Base-by-base conservation (phyloP, 2,329 filamentous ascomycete genomes). In the Nemania bipapillata region DNA sequence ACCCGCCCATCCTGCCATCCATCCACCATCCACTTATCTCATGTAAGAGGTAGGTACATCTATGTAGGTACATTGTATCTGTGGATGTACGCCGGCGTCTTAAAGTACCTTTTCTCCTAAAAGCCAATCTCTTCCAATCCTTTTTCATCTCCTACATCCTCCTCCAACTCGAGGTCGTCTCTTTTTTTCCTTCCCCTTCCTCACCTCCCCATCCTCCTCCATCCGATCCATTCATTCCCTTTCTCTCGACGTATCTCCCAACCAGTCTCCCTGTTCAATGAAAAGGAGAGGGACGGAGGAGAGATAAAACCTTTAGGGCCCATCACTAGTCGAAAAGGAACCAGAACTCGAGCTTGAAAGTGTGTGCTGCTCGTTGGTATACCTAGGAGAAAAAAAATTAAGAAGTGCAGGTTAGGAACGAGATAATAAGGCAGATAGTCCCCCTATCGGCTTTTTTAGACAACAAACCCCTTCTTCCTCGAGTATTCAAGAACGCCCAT, bases 221-320 rank as follows among this genome's bases (percentile, higher is more conserved):
- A 79, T 82, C 82, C 79, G 80, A 81, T 83, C 83, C 83, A 86
- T 83, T 86, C 84, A 82, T 87, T 86, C 82, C 81, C 82, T 84
- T 72, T 68, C 82, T 81, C 82, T 81, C 72, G 65, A 75, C 65
- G 72, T 68, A 71, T 73, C 73, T 75, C 74, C 73, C 72, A 68
- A 70, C 81, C 79, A 81, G 83, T 81, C 82, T 86, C 84, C 82
- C 68, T 74, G 69, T 66, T 71, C 65, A 72, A 72, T 73, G 60
- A 73, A 70, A 73, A 75, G 73, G 75, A 75, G 75, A 77, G 77
- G 75, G 74, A 77, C 75, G 74, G 76, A 78, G 74, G 76, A 78
- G 77, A 79, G 75, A 75, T 73, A 72, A 70, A n/a, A 68, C 65
- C 73, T 61, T 58, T 68, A 71, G 72, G 67, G 68, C 62, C 68